These are phyloP conservation scores for Anthracocystis walkeri DNA, from an alignment of 1,284 basidiomycete species.

Conservation along the genomic window DNA sequence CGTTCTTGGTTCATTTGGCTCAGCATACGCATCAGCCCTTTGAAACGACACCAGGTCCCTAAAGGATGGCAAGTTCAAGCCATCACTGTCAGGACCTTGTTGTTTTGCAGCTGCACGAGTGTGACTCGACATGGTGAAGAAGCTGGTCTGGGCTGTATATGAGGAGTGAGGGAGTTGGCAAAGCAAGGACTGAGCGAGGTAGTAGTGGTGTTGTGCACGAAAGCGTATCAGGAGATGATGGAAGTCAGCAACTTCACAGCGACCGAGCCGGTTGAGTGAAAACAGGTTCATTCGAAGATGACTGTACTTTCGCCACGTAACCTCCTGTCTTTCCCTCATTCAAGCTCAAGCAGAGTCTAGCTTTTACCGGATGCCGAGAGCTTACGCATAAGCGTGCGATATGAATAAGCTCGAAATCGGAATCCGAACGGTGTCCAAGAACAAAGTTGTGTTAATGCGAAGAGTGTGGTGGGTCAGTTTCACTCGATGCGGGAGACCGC, in stretches of 20 bases:
- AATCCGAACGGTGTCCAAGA: slow-evolving; percentile 14
- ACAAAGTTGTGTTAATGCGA: slow-evolving; percentile 2
- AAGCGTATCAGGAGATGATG: slow-evolving; percentile 3
- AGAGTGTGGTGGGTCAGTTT: slow-evolving; percentile 1
- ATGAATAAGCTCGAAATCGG: slow-evolving; percentile 18
- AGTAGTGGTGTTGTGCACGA: not conserved
- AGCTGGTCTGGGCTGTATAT: not conserved
- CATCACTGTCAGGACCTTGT: not conserved
- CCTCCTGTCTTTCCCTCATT: not conserved
- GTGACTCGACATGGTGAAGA: slow-evolving; percentile 5
- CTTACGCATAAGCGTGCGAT: slow-evolving; percentile 13
- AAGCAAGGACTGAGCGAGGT: not conserved
- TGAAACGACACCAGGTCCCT: slow-evolving; percentile 22
- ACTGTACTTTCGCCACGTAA: slow-evolving; percentile 8
- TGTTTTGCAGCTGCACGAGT: not conserved
- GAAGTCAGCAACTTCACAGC: not conserved
- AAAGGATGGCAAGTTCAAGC: slow-evolving; percentile 27
- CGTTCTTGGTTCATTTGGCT: not conserved
- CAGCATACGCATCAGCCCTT: not conserved
- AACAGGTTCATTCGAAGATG: too few species aligned
- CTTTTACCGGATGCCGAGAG: slow-evolving; percentile 16
- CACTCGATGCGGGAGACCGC: not conserved
- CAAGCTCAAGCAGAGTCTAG: not conserved
- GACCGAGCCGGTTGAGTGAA: not conserved
- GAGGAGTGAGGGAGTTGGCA: not conserved